Conservation (phyloP, 2,329 filamentous ascomycete genomes). For the Emmonsiellopsis sp. region DNA sequence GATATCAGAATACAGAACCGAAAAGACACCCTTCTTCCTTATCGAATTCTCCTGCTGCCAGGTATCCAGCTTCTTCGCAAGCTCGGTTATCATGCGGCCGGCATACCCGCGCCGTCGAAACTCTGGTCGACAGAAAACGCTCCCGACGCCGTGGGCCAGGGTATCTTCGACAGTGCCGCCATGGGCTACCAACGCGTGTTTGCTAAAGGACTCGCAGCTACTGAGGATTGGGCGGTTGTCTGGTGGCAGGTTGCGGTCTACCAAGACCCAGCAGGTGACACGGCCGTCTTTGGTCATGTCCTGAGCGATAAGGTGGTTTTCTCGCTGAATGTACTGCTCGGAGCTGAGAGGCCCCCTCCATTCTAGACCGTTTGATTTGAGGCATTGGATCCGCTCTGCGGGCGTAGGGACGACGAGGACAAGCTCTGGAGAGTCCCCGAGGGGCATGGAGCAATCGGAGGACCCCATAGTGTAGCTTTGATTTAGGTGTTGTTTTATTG, state of each 20-base stretch:
- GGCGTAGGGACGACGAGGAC: slow-evolving; percentile 45
- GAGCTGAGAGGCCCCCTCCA: slow-evolving; percentile 50
- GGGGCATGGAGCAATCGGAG: slow-evolving; percentile 33
- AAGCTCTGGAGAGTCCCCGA: slow-evolving; percentile 41
- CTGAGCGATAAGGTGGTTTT: slow-evolving; percentile 43
- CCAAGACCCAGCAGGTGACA: slow-evolving; percentile 51
- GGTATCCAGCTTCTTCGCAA: slow-evolving; percentile 46
- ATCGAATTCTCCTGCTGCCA: slow-evolving; percentile 40
- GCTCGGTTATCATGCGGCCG: slow-evolving; percentile 60
- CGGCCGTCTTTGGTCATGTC: slow-evolving; percentile 45
- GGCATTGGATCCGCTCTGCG: slow-evolving; percentile 43
- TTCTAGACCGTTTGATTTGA: slow-evolving; percentile 44
- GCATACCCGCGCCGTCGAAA: slow-evolving; percentile 68
- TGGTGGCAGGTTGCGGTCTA: slow-evolving; percentile 35
- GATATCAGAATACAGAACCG: slow-evolving; percentile 77
- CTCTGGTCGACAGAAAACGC: slow-evolving; percentile 63
- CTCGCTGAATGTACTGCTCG: slow-evolving; percentile 49
- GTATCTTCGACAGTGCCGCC: slow-evolving; percentile 48
- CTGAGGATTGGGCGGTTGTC: slow-evolving; percentile 40
- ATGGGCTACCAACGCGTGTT: slow-evolving; percentile 34
- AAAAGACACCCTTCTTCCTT: slow-evolving; percentile 49
- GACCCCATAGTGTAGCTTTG: slow-evolving; percentile 24
- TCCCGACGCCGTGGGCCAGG: slow-evolving; percentile 62
- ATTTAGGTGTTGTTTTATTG: neutral
- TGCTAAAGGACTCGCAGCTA: slow-evolving; percentile 47